Base-by-base conservation (phyloP, 345 rosid genomes). In the Rhodamnia argentea region DNA sequence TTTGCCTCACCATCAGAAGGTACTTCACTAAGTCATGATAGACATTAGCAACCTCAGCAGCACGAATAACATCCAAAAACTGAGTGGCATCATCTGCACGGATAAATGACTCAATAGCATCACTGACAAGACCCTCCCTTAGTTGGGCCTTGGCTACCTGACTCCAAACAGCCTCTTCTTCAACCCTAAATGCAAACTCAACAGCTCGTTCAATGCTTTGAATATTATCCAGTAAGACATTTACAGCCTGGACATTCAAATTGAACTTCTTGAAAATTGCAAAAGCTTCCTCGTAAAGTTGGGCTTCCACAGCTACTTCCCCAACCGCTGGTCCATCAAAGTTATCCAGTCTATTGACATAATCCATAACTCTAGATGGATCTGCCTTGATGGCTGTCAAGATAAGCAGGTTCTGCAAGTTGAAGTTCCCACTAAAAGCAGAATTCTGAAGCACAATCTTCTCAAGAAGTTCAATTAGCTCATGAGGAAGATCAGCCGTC, bases 241-340 rank as follows among this genome's bases (percentile, higher is more conserved):
- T 86, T 3, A 91, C 92, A 82, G 91, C 93, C 82, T 89, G 90
- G 70, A 91, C 92, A 88, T 90, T 91, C 87, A 90, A 88, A 88
- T 89, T 89, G 84, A 91, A 90, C 87, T 91, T 91, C 90, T 91
- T 90, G 91, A 91, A 91, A 51, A 89, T 90, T 83, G 92, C 88
- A 86, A 89, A 91, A 84, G 93, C 92, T 92, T 96, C 98, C 91
- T 94, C 98, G 47, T 88, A 96, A 22, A 96, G 88, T 86, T 96
- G 96, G 23, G 96, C 98, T 90, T 98, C 98, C 60, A 95, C 96
- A 27, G 99, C 99, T 88, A 96, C 95, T 87, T 95, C 98, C 85
- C 99, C 99, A 89, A 98, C 96, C 10, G 97, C 97, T 85, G 99
- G 98, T 84, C 99, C 99, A 91, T 98, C 99, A 90, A 98, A 98